A percentile compares a stretch with the other conserved stretches of the same genome.
phyloP scores from a whole-genome alignment of 805 yeast genomes.

The Monosporozyma servazzii region DNA sequence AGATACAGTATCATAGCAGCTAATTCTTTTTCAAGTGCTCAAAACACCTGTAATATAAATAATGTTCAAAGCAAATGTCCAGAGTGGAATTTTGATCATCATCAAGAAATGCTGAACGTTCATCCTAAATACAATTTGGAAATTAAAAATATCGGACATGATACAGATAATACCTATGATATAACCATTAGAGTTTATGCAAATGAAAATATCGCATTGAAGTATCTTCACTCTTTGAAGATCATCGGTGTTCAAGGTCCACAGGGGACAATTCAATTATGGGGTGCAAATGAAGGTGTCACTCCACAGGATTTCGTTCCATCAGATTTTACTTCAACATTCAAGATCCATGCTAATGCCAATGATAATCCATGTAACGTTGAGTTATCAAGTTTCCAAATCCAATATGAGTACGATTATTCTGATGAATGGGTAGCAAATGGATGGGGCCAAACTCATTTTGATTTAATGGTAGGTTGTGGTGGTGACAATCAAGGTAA shows the following conservation, averaged over 20 bases:
- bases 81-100: background rate
- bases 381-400: constrained; percentile 18
- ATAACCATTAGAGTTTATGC: background rate
- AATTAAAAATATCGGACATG: background rate
- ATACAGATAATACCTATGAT: background rate
- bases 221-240: constrained; percentile 11
- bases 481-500: constrained; percentile 11
- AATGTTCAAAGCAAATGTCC: background rate
- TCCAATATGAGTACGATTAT: constrained; percentile 13
- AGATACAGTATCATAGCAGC: background rate
- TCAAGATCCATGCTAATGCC: constrained; percentile 9
- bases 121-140: background rate
- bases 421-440: constrained; percentile 7
- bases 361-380: constrained; percentile 2
- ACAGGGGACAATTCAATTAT: constrained; percentile 8
- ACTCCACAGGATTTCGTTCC: constrained; percentile 8
- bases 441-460: constrained; percentile 12
- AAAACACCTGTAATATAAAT: background rate
- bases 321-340: constrained; percentile 14
- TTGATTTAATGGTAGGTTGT: constrained; percentile 16
- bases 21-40: background rate
- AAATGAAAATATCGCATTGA: background rate
- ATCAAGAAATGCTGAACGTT: background rate
- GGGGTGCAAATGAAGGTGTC: constrained; percentile 11
- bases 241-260: constrained; percentile 14